Percentiles rank a stretch among this genome's conserved stretches.
phyloP scores from a whole-genome alignment of 2,329 filamentous ascomycete species.

The Phialophora expanda region DNA sequence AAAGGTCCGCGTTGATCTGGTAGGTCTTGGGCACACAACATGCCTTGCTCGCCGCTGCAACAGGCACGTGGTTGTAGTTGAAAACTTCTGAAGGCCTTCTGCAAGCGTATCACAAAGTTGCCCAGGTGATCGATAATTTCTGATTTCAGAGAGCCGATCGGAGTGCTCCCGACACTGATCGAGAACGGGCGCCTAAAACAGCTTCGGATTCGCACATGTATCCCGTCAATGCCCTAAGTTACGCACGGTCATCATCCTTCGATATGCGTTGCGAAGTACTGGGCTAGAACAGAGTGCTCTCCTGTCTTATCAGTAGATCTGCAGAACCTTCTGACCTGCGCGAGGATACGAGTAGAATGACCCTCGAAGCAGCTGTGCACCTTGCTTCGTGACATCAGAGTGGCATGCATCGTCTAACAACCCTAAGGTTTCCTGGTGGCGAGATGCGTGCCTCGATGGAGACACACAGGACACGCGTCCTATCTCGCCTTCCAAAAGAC shows the following conservation, averaged over 20 bases:
- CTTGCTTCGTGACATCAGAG: background rate
- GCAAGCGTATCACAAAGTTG: background rate
- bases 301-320: background rate
- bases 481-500: background rate
- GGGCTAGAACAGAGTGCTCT: background rate
- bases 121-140: background rate
- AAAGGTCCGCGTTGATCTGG: background rate
- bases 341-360: background rate
- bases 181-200: background rate
- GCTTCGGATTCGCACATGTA: background rate
- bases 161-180: background rate
- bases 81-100: background rate
- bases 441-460: background rate
- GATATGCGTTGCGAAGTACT: background rate
- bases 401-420: background rate
- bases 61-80: background rate
- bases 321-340: background rate
- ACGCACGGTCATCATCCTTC: background rate
- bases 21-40: background rate
- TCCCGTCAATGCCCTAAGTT: background rate
- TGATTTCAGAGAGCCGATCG: too few species aligned
- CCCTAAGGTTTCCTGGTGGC: background rate
- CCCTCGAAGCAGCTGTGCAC: background rate
- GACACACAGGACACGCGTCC: background rate
- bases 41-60: background rate